Conservation (phyloP, 2,329 filamentous ascomycete genomes). For the Leptographium flavum region DNA sequence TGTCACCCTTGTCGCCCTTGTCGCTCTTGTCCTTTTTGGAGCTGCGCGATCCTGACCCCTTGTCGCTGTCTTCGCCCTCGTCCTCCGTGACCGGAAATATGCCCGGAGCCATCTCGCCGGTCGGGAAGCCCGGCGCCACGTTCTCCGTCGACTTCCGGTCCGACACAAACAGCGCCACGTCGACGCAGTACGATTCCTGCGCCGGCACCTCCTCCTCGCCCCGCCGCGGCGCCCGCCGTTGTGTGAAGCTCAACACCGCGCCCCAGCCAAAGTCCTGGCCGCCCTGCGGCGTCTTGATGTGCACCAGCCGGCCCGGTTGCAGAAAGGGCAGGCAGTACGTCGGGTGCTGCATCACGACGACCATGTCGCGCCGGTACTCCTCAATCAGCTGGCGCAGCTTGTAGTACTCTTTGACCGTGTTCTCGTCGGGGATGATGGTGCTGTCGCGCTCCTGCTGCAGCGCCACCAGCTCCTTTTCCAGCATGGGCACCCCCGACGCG, state of each 20-base stretch:
- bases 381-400: slow-evolving; percentile 75
- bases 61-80: slow-evolving; percentile 15
- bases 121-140: slow-evolving; percentile 23
- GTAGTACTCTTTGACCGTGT: slow-evolving; percentile 86
- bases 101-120: slow-evolving; percentile 44
- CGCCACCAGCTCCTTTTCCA: slow-evolving; percentile 72
- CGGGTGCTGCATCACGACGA: slow-evolving; percentile 81
- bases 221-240: slow-evolving; percentile 47
- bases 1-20: background rate
- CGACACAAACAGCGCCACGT: slow-evolving; percentile 57
- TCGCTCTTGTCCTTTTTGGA: background rate
- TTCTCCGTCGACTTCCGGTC: slow-evolving; percentile 28
- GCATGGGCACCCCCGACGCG: slow-evolving; percentile 64
- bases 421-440: slow-evolving; percentile 72
- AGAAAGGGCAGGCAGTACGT: slow-evolving; percentile 74
- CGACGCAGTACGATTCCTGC: slow-evolving; percentile 69
- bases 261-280: slow-evolving; percentile 90
- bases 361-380: slow-evolving; percentile 76
- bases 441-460: slow-evolving; percentile 61
- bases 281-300: slow-evolving; percentile 55
- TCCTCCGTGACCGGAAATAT: slow-evolving; percentile 44
- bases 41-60: background rate
- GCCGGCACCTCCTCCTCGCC: slow-evolving; percentile 53
- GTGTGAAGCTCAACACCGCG: slow-evolving; percentile 60
- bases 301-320: slow-evolving; percentile 74